These are phyloP conservation scores for Solanum chaucha DNA, from an alignment of 257 asterid species.

Conservation along the genomic window DNA sequence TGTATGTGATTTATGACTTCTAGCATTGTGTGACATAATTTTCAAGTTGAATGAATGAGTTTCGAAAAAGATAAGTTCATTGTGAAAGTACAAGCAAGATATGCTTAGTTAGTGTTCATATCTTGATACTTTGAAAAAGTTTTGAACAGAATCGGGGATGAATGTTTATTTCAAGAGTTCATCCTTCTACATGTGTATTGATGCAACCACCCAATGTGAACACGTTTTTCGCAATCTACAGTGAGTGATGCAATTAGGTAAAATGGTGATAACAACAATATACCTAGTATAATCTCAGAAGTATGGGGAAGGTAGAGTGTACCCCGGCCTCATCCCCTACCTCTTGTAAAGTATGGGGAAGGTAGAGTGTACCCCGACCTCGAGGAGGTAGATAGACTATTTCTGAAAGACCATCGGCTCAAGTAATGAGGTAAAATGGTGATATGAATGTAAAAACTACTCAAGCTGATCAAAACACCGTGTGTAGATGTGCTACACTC, in stretches of 20 bases:
- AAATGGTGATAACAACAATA: not conserved
- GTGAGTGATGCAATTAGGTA: not conserved
- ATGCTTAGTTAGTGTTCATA: too few relatives aligned
- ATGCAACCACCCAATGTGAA: too few relatives aligned
- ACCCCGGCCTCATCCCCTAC: not conserved
- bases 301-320: not conserved
- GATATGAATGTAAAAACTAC: not conserved
- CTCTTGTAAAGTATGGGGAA: not conserved
- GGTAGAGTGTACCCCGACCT: not conserved
- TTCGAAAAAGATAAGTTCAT: too few relatives aligned
- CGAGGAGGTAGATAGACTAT: accelerated
- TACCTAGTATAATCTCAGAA: not conserved
- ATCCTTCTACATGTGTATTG: too few relatives aligned
- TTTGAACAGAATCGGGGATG: not conserved
- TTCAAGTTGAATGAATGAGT: too few relatives aligned
- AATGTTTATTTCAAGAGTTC: too few relatives aligned
- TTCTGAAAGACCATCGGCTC: accelerated
- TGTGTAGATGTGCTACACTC: not conserved
- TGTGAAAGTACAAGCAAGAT: too few relatives aligned
- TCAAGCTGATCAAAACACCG: not conserved
- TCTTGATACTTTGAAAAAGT: not conserved
- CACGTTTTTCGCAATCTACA: too few relatives aligned
- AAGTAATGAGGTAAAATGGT: not conserved
- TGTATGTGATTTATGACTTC: too few relatives aligned
- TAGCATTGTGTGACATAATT: too few relatives aligned